Evolutionary conservation across 164 flowering plant species (phyloP).

Genomic region (Magnolia kwangsiensis): DNA sequence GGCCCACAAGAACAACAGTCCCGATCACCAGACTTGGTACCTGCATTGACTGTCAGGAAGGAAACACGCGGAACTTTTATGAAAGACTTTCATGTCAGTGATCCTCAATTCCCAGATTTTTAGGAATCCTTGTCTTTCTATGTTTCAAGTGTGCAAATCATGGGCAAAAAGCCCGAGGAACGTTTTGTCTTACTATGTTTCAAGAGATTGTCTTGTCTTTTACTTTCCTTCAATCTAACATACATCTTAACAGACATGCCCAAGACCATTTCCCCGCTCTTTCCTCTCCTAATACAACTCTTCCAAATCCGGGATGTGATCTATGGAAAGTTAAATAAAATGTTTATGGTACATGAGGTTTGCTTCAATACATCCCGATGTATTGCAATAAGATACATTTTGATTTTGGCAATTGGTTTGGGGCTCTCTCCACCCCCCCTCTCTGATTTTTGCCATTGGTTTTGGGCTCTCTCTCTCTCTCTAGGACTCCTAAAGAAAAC

Average conservation of each 20-base stretch:
- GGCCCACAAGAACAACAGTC: no score
- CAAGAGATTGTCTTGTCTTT: neutral
- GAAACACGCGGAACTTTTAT: neutral
- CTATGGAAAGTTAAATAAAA: neutral
- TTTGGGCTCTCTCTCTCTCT: no score
- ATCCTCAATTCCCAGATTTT: neutral
- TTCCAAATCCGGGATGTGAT: neutral
- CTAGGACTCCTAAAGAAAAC: no score
- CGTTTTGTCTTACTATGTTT: neutral
- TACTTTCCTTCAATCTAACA: neutral
- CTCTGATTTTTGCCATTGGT: no score
- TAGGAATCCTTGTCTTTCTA: neutral
- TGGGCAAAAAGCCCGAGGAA: slow-evolving; percentile 1
- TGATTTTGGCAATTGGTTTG: no score
- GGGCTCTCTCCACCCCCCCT: no score
- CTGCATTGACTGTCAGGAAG: neutral
- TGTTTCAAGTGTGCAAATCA: neutral
- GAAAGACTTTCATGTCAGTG: neutral
- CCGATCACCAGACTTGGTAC: no score
- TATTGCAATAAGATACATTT: no score
- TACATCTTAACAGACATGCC: neutral
- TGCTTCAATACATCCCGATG: no score
- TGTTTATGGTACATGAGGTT: no score
- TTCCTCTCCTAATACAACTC: neutral
- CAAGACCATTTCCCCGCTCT: neutral